Evolutionary conservation across 768 basidiomycete genomes (phyloP), one percentile per base, ranked within the genome.

Genomic region (Auricularia heimuer): DNA sequence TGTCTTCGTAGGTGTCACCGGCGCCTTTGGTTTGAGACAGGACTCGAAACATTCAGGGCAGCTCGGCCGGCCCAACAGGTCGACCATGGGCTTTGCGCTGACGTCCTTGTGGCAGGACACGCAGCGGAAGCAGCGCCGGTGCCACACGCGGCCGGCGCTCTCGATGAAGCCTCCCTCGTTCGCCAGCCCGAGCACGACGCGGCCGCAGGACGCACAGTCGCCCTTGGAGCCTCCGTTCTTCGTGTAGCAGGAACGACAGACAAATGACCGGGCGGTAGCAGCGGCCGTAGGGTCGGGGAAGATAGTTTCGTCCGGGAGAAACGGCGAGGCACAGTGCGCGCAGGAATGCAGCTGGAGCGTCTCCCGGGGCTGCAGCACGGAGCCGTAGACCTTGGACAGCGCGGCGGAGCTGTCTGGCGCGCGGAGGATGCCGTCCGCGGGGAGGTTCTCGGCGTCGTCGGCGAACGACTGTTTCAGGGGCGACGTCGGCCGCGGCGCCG

Each of bases 291-390:
- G 64, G 39, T 92, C 87, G 1, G 92, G 92, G 71, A 91, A 94
- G 66, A 94, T 90, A 36, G 92, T 94, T 24, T 88, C 84, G 72
- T 94, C 91, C 2, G 91, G 90, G 42, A 85, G 82, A 70, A 93
- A 94, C 10, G 80, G 77, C 0, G 79, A 73, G 16, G 78, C 76
- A 71, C 92, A 94, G 12, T 84, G 72, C 39, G 81, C 82, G 72
- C 92, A 94, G 3, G 83, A 82, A 70, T 87, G 86, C 34, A 85
- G 81, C 8, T 81, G 73, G n/a, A 92, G 79, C 4, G 87, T 82
- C 70, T 89, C 89, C 68, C 86, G 86, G 29, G 89, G 84, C 71
- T 92, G 91, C 18, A 94, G 77, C 29, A 94, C 82, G 0, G 92
- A 92, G 34, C 92, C 92, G 68, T 92, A 93, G 3, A 88, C 91